These are phyloP conservation scores for Catunica adiposa DNA, from an alignment of 2,329 filamentous ascomycete species.

Conservation along the genomic window DNA sequence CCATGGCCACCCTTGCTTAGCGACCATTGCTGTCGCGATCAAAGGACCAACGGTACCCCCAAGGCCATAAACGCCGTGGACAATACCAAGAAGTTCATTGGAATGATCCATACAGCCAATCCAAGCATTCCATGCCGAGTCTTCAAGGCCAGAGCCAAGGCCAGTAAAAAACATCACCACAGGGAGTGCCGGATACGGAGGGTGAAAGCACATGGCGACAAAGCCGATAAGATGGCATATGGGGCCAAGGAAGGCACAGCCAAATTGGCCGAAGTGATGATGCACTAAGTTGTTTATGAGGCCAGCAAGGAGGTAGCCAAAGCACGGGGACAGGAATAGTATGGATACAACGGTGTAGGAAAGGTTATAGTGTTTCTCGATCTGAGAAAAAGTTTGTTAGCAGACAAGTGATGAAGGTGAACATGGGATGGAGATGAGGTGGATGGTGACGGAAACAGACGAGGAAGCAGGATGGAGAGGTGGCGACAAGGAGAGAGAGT, in stretches of 20 bases:
- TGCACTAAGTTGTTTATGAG: constrained; percentile 50
- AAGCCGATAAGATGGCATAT: constrained; percentile 48
- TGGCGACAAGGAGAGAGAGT: too few species aligned
- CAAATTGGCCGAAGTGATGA: constrained; percentile 49
- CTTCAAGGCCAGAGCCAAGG: constrained; percentile 54
- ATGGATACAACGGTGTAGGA: constrained; percentile 47
- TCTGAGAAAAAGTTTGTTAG: constrained; percentile 6
- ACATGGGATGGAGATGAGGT: too few species aligned
- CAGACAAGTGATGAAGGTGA: too few species aligned
- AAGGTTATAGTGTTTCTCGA: constrained; percentile 37
- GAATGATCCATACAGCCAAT: constrained; percentile 54
- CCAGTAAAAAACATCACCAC: constrained; percentile 49
- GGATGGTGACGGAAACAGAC: too few species aligned
- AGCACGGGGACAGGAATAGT: constrained; percentile 49
- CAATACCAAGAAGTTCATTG: constrained; percentile 56
- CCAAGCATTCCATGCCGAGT: constrained; percentile 43
- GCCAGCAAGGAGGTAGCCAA: constrained; percentile 47
- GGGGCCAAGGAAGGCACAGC: constrained; percentile 50
- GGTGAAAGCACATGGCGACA: constrained; percentile 47
- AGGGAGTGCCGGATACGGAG: constrained; percentile 50
- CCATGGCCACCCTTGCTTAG: constrained; percentile 45
- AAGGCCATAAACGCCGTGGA: constrained; percentile 56
- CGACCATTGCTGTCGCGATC: constrained; percentile 57
- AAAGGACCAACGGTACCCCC: constrained; percentile 55
- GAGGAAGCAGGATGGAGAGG: too few species aligned